phyloP scores from a whole-genome alignment of 768 basidiomycete genomes.

The Infundibulicybe gibba region DNA sequence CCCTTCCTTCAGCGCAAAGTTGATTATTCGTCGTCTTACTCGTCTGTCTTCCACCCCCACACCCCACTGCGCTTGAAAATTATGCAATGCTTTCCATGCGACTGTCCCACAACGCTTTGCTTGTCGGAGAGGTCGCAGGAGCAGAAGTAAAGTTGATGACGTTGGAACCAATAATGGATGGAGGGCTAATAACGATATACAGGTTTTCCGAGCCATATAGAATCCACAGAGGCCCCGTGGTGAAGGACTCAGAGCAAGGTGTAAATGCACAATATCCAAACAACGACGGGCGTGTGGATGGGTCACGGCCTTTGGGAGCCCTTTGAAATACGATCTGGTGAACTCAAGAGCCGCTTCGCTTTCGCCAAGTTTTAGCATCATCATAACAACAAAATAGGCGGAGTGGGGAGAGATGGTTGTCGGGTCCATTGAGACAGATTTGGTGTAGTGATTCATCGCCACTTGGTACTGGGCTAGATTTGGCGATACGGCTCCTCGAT shows the following conservation, averaged over 20 bases:
- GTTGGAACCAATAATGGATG: constrained; percentile 53
- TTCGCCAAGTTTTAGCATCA: constrained; percentile 40
- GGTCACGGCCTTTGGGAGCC: constrained; percentile 41
- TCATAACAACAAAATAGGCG: constrained; percentile 39
- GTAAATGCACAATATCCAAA: constrained; percentile 54
- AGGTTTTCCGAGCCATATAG: constrained; percentile 37
- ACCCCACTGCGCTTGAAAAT: constrained; percentile 57
- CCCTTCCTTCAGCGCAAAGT: constrained; percentile 63
- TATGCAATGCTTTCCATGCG: constrained; percentile 38
- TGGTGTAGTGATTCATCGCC: constrained; percentile 39
- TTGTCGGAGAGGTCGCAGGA: constrained; percentile 48
- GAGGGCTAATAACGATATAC: constrained; percentile 39
- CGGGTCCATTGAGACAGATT: constrained; percentile 27
- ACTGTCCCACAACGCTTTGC: constrained; percentile 52
- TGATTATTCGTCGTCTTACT: constrained; percentile 57
- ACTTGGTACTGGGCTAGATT: constrained; percentile 25
- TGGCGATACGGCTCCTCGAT: constrained; percentile 7
- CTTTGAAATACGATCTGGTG: constrained; percentile 44
- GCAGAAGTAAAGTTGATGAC: constrained; percentile 53
- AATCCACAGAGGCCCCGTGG: constrained; percentile 37
- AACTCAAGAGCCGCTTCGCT: constrained; percentile 36
- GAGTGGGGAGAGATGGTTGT: constrained; percentile 35
- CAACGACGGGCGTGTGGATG: constrained; percentile 28
- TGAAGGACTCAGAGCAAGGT: constrained; percentile 31
- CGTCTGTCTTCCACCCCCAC: constrained; percentile 46